Percentiles rank a stretch among this genome's conserved stretches.
phyloP scores from a whole-genome alignment of 2,329 filamentous ascomycete species.

The Aspergillus quadrilineatus region DNA sequence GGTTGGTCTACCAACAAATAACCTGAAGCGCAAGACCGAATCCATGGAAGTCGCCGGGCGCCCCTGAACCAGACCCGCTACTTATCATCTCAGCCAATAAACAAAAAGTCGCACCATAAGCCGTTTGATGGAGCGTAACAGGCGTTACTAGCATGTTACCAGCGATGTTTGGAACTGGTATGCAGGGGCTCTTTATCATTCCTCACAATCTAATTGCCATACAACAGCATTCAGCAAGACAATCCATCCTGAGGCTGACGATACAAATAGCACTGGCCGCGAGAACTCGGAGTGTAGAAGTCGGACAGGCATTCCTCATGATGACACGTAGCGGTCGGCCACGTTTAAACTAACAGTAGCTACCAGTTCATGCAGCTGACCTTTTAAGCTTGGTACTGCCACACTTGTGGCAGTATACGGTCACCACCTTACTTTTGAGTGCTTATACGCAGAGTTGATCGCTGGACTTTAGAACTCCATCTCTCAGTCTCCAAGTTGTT shows the following conservation, averaged over 20 bases:
- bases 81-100: not conserved
- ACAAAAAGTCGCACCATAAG: not conserved
- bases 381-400: no score
- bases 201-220: conserved; percentile 15
- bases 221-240: conserved; percentile 5
- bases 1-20: conserved; percentile 10
- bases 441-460: no score
- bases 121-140: conserved; percentile 2
- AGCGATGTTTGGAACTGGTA: conserved; percentile 28
- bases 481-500: no score
- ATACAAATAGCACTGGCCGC: no score
- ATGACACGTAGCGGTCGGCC: no score
- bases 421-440: no score
- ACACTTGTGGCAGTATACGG: no score
- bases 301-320: not conserved
- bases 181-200: conserved; percentile 29
- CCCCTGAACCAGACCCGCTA: conserved; percentile 35
- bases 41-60: conserved; percentile 20
- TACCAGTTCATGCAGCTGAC: no score
- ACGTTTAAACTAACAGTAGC: no score
- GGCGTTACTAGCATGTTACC: conserved; percentile 14
- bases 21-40: conserved; percentile 1
- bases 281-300: not conserved
- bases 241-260: not conserved
- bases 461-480: no score